These are phyloP conservation scores for Groenewaldozyma salmanticensis DNA, from an alignment of 805 yeast species.

Conservation along the genomic window DNA sequence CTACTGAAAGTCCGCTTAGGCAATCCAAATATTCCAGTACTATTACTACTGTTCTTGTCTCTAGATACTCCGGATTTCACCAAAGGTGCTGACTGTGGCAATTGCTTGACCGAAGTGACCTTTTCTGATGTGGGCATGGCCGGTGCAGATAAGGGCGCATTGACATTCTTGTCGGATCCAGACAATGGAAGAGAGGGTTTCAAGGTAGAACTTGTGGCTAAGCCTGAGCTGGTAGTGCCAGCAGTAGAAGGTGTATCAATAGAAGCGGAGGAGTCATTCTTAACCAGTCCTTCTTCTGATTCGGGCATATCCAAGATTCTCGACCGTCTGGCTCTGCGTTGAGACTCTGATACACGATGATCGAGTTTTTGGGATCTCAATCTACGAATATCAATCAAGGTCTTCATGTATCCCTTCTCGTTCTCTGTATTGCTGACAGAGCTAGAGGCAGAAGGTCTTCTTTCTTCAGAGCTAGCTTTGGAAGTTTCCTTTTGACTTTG, in stretches of 20 bases:
- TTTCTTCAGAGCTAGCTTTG: neutral
- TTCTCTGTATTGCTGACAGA: conserved; percentile 1
- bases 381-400: conserved; percentile 67
- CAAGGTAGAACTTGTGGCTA: neutral
- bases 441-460: neutral
- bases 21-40: neutral
- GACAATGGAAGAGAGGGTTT: neutral
- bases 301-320: conserved; percentile 53
- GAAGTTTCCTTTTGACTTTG: neutral
- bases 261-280: conserved; percentile 14
- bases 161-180: neutral
- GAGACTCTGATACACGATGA: conserved; percentile 42
- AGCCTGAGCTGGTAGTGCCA: neutral
- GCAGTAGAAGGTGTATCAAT: conserved; percentile 1
- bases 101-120: conserved; percentile 1
- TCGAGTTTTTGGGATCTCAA: conserved; percentile 65
- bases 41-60: neutral
- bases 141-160: neutral
- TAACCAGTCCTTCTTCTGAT: conserved; percentile 17
- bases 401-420: conserved; percentile 45
- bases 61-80: neutral
- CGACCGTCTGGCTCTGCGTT: conserved; percentile 56
- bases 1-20: conserved; percentile 7
- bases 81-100: neutral
- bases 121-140: conserved; percentile 1